Percentiles rank a stretch among this genome's conserved stretches.
These are phyloP conservation scores for Carnegiea gigantea DNA, from an alignment of 179 eudicot species.

Conservation along the genomic window DNA sequence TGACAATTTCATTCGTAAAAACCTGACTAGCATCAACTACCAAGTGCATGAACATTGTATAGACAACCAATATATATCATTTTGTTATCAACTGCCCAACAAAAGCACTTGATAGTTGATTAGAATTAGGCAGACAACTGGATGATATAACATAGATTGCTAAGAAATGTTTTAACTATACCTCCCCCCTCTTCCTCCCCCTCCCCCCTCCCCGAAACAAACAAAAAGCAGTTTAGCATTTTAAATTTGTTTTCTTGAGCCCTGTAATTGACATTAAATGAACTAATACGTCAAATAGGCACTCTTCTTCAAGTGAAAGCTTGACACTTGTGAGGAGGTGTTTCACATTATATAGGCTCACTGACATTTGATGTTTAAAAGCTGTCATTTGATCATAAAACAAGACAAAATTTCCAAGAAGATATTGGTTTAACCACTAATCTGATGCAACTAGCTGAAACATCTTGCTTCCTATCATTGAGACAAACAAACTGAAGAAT, in stretches of 20 bases:
- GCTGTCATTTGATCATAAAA: not conserved
- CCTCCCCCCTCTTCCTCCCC: too few relatives aligned
- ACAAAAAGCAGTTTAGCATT: not conserved
- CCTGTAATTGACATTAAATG: not conserved
- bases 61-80: too few relatives aligned
- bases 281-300: not conserved
- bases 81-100: not conserved
- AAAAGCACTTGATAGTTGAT: not conserved
- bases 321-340: not conserved
- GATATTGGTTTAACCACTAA: not conserved
- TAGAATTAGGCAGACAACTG: not conserved
- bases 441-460: slow-evolving; percentile 11
- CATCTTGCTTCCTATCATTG: not conserved
- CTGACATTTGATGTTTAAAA: not conserved
- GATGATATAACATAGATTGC: not conserved
- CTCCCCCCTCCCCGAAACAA: too few relatives aligned
- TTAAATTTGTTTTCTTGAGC: not conserved
- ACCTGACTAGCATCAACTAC: not conserved
- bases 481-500: not conserved
- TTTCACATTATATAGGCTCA: slow-evolving; percentile 9
- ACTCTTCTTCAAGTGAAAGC: not conserved
- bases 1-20: not conserved
- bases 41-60: too few relatives aligned
- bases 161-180: not conserved
- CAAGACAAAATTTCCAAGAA: not conserved